A percentile compares a stretch with the other conserved stretches of the same genome.
Conservation (phyloP, 129 eudicot genomes). For the Centaurea solstitialis region DNA sequence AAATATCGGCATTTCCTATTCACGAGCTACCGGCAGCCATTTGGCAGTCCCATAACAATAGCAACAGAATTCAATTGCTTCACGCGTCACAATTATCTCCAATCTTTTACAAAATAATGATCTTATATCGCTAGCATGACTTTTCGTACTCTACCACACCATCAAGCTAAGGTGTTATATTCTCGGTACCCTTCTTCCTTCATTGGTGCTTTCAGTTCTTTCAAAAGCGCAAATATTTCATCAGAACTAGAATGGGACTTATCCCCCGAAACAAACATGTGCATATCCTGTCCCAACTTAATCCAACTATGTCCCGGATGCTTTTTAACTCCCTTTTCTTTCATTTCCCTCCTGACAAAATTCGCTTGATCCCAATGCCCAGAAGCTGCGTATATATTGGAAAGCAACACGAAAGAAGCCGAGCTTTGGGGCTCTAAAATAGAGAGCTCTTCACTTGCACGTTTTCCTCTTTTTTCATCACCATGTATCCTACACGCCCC, state of each 20-base stretch:
- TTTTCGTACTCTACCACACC: not conserved
- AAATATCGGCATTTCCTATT: not conserved
- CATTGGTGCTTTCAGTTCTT: conserved; percentile 43
- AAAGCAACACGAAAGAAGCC: conserved; percentile 82
- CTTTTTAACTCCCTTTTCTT: conserved; percentile 61
- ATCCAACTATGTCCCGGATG: conserved; percentile 82
- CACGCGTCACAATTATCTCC: not conserved
- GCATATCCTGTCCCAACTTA: conserved; percentile 37
- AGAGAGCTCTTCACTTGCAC: conserved; percentile 74
- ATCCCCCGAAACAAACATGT: conserved; percentile 53
- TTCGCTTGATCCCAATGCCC: conserved; percentile 85
- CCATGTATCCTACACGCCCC: conserved; percentile 86
- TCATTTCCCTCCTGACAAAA: conserved; percentile 69
- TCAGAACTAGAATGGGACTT: conserved; percentile 34
- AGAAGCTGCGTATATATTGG: conserved; percentile 80
- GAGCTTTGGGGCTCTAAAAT: conserved; percentile 73
- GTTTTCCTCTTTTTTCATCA: conserved; percentile 72
- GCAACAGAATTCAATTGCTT: not conserved
- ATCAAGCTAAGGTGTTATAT: not conserved
- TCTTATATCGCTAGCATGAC: not conserved
- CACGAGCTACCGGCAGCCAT: not conserved
- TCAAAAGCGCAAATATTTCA: conserved; percentile 45
- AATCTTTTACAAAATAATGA: not conserved
- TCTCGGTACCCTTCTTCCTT: conserved; percentile 27
- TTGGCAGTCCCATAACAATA: not conserved